Evolutionary conservation across 352 stramenopile species (phyloP).

Genomic region (Globisporangium paddicum): DNA sequence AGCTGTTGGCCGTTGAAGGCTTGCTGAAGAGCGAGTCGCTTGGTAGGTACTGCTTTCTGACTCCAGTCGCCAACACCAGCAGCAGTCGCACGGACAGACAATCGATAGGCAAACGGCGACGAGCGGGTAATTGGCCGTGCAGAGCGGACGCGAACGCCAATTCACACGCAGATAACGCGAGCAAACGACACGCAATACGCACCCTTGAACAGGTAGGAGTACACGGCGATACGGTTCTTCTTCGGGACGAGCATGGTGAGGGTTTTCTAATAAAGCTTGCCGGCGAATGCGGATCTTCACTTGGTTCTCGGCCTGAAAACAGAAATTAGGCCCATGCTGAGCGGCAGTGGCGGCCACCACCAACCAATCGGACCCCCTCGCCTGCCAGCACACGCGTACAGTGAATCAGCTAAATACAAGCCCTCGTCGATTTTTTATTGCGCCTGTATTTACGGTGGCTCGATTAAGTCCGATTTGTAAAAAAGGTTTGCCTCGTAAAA

Average conservation of each 20-base stretch:
- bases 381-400: background rate
- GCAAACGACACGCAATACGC: conserved; percentile 16
- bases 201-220: conserved; percentile 97
- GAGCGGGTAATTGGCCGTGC: background rate
- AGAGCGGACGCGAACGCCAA: background rate
- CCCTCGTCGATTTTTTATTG: background rate
- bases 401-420: background rate
- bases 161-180: background rate
- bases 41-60: background rate
- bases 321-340: conserved; percentile 27
- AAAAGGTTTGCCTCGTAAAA: no score
- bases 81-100: background rate
- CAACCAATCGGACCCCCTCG: conserved; percentile 6
- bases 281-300: conserved; percentile 89
- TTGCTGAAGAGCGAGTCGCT: background rate
- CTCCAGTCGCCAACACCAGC: background rate
- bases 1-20: background rate
- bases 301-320: conserved; percentile 40
- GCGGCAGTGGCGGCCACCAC: background rate
- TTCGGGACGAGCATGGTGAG: conserved; percentile 93
- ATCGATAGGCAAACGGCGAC: no score
- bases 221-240: conserved; percentile 98
- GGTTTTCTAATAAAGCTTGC: conserved; percentile 78
- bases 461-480: conserved; percentile 1
- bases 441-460: background rate